A percentile compares a stretch with the other conserved stretches of the same genome.
phyloP scores from a whole-genome alignment of 2,329 filamentous ascomycete species.

The Tolypocladium amazonense region DNA sequence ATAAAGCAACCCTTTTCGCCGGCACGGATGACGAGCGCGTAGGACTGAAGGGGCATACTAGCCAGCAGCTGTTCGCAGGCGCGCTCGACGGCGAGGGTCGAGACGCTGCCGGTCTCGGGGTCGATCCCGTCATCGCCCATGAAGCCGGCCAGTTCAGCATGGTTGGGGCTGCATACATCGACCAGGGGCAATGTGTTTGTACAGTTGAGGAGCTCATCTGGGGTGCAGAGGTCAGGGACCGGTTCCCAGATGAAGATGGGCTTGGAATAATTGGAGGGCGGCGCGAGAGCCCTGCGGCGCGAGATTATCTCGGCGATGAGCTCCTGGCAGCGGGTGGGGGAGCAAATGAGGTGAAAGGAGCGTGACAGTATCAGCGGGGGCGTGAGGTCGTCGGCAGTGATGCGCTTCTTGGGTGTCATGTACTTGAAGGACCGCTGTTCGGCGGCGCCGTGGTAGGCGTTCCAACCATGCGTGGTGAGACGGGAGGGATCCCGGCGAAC shows the following conservation, averaged over 20 bases:
- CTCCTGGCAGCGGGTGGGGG: slow-evolving; percentile 63
- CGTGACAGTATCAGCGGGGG: slow-evolving; percentile 56
- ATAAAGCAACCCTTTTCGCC: slow-evolving; percentile 64
- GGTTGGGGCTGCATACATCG: slow-evolving; percentile 68
- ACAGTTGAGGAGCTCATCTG: slow-evolving; percentile 54
- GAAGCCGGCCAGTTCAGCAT: slow-evolving; percentile 76
- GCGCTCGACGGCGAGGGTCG: slow-evolving; percentile 41
- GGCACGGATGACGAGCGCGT: slow-evolving; percentile 57
- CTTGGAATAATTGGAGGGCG: slow-evolving; percentile 29
- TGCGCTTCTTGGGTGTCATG: slow-evolving; percentile 71
- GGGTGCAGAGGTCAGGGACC: slow-evolving; percentile 76
- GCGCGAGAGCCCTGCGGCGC: slow-evolving; percentile 34
- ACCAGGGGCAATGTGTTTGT: slow-evolving; percentile 52
- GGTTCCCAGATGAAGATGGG: slow-evolving; percentile 92
- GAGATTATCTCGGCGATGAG: slow-evolving; percentile 61
- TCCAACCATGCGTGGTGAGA: slow-evolving; percentile 84
- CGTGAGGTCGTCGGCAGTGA: slow-evolving; percentile 63
- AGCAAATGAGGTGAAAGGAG: slow-evolving; percentile 83
- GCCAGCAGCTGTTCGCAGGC: slow-evolving; percentile 52
- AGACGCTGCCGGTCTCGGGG: slow-evolving; percentile 42
- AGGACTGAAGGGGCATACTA: slow-evolving; percentile 53
- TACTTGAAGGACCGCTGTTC: slow-evolving; percentile 75
- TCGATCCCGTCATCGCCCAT: slow-evolving; percentile 55
- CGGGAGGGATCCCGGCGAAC: slow-evolving; percentile 55
- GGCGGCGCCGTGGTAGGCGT: slow-evolving; percentile 66